Evolutionary conservation across 257 asterid genomes (phyloP), one percentile per base, ranked within the genome.

Genomic region (Voacanga thouarsii): DNA sequence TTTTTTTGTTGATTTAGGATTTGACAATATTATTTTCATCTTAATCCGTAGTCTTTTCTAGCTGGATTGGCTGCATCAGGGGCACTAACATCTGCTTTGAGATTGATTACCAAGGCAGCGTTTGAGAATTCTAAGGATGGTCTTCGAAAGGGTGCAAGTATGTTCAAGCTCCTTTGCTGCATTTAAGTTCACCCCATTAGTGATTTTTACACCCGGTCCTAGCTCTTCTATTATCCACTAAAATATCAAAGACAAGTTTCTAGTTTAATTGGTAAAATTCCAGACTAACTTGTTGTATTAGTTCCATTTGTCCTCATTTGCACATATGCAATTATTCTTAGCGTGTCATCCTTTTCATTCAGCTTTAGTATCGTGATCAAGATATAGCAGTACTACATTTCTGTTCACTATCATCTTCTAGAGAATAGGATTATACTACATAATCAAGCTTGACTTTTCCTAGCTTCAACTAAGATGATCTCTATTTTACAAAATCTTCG

Each of bases 21-120:
- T 44, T 78, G 64, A 70, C 68, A 19, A 23, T 18, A 50, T 44
- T 56, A 44, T 30, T 59, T 12, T 70, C 26, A 39, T 59, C 12
- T 49, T 47, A 55, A n/a, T 30, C 67, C 23, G 77, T 68, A 87
- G 89, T 87, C 90, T n/a, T 87, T 81, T 50, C 74, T 85, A 3
- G 89, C 86, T 7, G 89, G 89, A 1, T 45, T 81, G 80, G 90
- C 89, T 74, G 89, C 89, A 21, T 85, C 90, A 7, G 89, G 90
- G 12, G 89, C 83, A 55, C 69, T 85, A 37, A 81, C 87, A 71
- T 85, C 90, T n/a, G 83, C 77, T 49, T 71, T 85, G 80, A 82
- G 89, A 77, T 76, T 85, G 60, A 80, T 87, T 39, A 87, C 89
- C 14, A 85, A 82, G 75, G 89, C 87, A 37, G 83, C 85, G 66